Conservation (phyloP, 257 asterid species). For the Fraxinus cuspidata region DNA sequence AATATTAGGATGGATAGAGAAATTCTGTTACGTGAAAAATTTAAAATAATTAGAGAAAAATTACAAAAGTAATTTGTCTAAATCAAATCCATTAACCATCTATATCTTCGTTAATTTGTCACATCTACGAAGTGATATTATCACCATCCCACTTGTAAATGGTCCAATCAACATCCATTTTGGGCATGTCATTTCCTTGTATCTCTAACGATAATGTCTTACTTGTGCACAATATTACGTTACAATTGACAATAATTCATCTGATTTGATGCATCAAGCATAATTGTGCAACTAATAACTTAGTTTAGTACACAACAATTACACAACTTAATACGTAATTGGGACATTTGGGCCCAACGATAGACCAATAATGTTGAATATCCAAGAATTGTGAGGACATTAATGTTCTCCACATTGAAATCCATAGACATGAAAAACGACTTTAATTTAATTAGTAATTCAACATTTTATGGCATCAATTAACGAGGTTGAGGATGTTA, state of each 20-base stretch:
- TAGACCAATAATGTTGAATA: slow-evolving; percentile 1
- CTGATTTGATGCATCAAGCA: slow-evolving; percentile 25
- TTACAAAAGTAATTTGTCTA: too few relatives aligned
- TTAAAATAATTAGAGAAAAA: too few relatives aligned
- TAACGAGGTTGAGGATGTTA: background rate
- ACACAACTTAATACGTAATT: slow-evolving; percentile 29
- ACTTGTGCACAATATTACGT: slow-evolving; percentile 23
- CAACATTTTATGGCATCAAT: background rate
- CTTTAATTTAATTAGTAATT: background rate
- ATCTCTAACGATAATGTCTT: slow-evolving; percentile 30
- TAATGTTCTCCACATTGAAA: background rate
- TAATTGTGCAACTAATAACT: background rate
- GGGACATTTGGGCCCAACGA: slow-evolving; percentile 14
- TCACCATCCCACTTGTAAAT: background rate
- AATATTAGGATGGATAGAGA: too few relatives aligned
- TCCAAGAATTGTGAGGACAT: background rate
- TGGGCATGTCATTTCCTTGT: slow-evolving; percentile 31
- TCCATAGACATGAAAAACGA: background rate
- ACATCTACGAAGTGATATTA: too few relatives aligned
- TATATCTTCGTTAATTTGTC: too few relatives aligned
- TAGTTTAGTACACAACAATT: slow-evolving; percentile 14
- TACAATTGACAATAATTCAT: background rate
- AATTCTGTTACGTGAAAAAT: too few relatives aligned
- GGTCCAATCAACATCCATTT: slow-evolving; percentile 23
- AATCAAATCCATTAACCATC: too few relatives aligned